Conservation (phyloP, 768 basidiomycete species). For the Pleurotus sapidus region DNA sequence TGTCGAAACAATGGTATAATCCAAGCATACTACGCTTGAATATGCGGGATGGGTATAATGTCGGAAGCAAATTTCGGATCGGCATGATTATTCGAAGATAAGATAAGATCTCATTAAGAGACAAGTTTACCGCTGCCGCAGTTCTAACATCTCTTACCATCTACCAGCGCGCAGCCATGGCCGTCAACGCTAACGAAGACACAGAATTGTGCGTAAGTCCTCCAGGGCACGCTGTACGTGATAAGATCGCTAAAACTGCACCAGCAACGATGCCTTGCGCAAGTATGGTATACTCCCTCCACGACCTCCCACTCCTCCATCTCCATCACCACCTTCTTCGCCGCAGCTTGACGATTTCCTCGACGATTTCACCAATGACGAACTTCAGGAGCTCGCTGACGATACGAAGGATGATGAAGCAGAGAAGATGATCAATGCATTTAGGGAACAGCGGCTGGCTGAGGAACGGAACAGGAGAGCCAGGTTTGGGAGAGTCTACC, state of each 20-base stretch:
- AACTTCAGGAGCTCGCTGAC: constrained; percentile 68
- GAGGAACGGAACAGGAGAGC: constrained; percentile 63
- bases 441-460: constrained; percentile 59
- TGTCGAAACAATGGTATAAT: no score
- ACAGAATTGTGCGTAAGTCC: constrained; percentile 82
- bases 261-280: constrained; percentile 91
- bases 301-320: constrained; percentile 59
- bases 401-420: constrained; percentile 76
- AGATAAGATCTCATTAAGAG: not conserved
- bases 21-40: no score
- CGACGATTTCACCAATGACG: constrained; percentile 56
- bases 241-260: not conserved
- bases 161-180: constrained; percentile 38
- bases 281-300: constrained; percentile 91
- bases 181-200: constrained; percentile 84
- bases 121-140: not conserved
- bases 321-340: constrained; percentile 81
- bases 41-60: no score
- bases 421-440: constrained; percentile 67
- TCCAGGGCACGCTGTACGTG: constrained; percentile 3
- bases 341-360: constrained; percentile 69
- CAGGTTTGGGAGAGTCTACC: constrained; percentile 81
- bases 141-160: not conserved
- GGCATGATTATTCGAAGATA: not conserved
- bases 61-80: no score